These are phyloP conservation scores for Lasiodiplodia sp. DNA, from an alignment of 2,329 filamentous ascomycete species.

Conservation along the genomic window DNA sequence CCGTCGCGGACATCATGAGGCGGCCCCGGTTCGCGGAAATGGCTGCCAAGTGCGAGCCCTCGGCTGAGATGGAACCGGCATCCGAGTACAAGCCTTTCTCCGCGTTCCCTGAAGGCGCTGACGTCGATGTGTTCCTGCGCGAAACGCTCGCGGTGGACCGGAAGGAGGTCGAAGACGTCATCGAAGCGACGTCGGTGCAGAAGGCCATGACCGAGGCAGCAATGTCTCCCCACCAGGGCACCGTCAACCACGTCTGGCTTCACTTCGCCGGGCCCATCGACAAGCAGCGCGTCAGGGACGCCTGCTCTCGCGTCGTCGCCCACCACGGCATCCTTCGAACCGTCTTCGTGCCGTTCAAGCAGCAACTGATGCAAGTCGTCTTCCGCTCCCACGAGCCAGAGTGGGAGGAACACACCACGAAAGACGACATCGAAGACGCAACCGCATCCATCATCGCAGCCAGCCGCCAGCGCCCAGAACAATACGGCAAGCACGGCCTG, in stretches of 20 bases:
- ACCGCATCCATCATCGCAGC: conserved; percentile 60
- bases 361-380: conserved; percentile 60
- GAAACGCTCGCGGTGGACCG: conserved; percentile 58
- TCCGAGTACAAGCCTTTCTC: conserved; percentile 42
- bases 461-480: conserved; percentile 64
- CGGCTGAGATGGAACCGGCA: conserved; percentile 36
- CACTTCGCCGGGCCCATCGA: conserved; percentile 64
- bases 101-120: conserved; percentile 60
- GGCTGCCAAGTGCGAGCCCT: conserved; percentile 60
- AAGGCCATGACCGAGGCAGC: conserved; percentile 67
- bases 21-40: conserved; percentile 54
- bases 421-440: conserved; percentile 59
- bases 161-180: conserved; percentile 62
- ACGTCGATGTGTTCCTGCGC: conserved; percentile 55
- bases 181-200: conserved; percentile 67
- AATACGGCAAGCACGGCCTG: conserved; percentile 66
- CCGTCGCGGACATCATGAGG: conserved; percentile 54
- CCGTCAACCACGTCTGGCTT: conserved; percentile 70
- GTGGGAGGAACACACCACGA: conserved; percentile 48
- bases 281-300: conserved; percentile 56
- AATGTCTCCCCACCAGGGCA: conserved; percentile 65
- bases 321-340: conserved; percentile 71
- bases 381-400: conserved; percentile 61
- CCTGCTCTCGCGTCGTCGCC: conserved; percentile 64
- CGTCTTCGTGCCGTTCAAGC: conserved; percentile 63